Evolutionary conservation across 140 eudicot species (phyloP), one percentile per base, ranked within the genome.

Genomic region (Stevia rebaudiana): DNA sequence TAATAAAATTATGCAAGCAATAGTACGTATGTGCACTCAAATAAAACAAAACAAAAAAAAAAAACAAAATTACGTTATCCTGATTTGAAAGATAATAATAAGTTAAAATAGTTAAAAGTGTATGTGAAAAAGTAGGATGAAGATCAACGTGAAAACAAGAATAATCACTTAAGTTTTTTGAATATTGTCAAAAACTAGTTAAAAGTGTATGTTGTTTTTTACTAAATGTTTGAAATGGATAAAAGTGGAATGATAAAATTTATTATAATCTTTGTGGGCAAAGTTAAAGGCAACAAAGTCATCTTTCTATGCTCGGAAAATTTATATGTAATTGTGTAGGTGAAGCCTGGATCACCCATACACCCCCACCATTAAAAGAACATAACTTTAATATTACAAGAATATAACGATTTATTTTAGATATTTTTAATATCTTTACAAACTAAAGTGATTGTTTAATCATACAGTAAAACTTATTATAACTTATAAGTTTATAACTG

Each of bases 301-400:
- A 64, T 23, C 66, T 55, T 73, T 73, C 23, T 43, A 47, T 64
- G 67, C 18, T 53, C 44, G 61, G 52, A 51, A 73, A 53, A 53
- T 30, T 55, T 31, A 15, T 43, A 64, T 55, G 78, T 64, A 43
- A 18, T 49, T 55, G 78, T 65, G 78, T 55, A 31, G 78, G 53
- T 73, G 78, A 73, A 73, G 72, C 53, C 54, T 68, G 8, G 40
- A 52, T 42, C 60, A 52, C 57, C 62, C 15, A 63, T n/a, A 21
- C 59, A 54, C 47, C 56, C 57, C 77, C 72, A 72, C 55, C 56
- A 52, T 63, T 30, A 40, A 21, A 40, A 57, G 64, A 63, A 18
- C 49, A 41, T 61, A 56, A 41, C 36, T 41, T 55, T 68, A 68
- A 31, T 35, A 51, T 36, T 36, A 13, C 16, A 8, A 36, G 39